Conservation (phyloP, 768 basidiomycete species). For the Grammothele lineata region DNA sequence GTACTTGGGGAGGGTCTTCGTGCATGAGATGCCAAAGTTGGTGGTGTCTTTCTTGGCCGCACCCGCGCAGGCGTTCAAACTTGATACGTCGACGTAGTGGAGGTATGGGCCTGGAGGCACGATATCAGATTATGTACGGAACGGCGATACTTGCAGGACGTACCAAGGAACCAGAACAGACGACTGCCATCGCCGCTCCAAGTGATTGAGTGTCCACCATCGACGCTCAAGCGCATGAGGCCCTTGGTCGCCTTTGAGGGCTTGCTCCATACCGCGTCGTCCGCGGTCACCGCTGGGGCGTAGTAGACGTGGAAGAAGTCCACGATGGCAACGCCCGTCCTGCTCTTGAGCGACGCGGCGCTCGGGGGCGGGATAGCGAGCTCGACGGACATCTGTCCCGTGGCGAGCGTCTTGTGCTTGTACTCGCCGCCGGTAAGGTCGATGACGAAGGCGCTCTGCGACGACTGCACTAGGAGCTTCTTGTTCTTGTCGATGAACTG, state of each 20-base stretch:
- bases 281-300: slow-evolving; percentile 37
- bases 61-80: slow-evolving; percentile 44
- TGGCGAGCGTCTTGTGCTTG: slow-evolving; percentile 42
- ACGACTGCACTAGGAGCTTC: slow-evolving; percentile 59
- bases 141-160: slow-evolving; percentile 9
- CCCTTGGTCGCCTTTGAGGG: slow-evolving; percentile 63
- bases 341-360: slow-evolving; percentile 3
- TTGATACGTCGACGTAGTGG: slow-evolving; percentile 56
- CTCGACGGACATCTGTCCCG: slow-evolving; percentile 56
- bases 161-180: slow-evolving; percentile 74
- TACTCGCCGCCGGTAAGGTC: slow-evolving; percentile 50
- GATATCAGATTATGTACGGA: background rate
- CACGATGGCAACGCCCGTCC: slow-evolving; percentile 51
- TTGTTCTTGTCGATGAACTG: slow-evolving; percentile 50
- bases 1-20: slow-evolving; percentile 50
- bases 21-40: slow-evolving; percentile 62
- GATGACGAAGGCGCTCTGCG: slow-evolving; percentile 42
- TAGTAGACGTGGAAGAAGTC: slow-evolving; percentile 69
- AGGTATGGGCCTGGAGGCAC: slow-evolving; percentile 49
- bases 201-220: slow-evolving; percentile 69
- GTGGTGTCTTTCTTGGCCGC: slow-evolving; percentile 43
- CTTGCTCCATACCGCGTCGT: slow-evolving; percentile 58
- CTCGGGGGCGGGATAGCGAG: slow-evolving; percentile 39
- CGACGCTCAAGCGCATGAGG: slow-evolving; percentile 58
- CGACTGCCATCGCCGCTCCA: slow-evolving; percentile 61